Evolutionary conservation across 768 basidiomycete genomes (phyloP).

Genomic region (Phylloporus sp.): DNA sequence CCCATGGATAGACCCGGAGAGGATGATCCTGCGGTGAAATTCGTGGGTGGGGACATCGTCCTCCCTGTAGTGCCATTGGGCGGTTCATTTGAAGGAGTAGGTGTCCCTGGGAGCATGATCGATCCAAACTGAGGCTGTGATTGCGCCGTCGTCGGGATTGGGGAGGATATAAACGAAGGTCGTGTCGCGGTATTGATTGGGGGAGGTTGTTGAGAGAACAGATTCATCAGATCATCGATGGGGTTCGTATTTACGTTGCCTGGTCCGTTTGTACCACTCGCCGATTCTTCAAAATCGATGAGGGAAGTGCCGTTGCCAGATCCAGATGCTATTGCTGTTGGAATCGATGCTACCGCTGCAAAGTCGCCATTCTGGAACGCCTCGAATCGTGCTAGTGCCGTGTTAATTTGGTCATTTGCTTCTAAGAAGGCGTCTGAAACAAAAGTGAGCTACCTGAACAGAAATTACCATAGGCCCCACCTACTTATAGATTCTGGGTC

Average conservation of each 20-base stretch:
- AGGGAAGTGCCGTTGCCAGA: conserved; percentile 43
- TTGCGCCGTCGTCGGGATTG: conserved; percentile 11
- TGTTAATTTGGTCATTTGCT: conserved; percentile 98
- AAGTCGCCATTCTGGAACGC: conserved; percentile 93
- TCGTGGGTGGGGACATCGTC: conserved; percentile 12
- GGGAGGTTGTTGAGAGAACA: conserved; percentile 43
- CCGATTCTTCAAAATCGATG: conserved; percentile 64
- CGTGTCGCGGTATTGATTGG: conserved; percentile 28
- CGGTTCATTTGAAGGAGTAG: conserved; percentile 21
- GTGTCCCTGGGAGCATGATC: conserved; percentile 44
- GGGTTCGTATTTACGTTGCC: conserved; percentile 23
- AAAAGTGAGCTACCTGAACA: not conserved
- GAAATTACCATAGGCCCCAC: conserved; percentile 14
- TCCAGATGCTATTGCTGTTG: conserved; percentile 47
- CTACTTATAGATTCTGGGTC: conserved; percentile 87
- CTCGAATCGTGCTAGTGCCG: conserved; percentile 84
- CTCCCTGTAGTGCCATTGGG: conserved; percentile 9
- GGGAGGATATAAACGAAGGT: conserved; percentile 18
- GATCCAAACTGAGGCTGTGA: conserved; percentile 33
- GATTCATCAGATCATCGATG: conserved; percentile 56
- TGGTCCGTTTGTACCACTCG: conserved; percentile 9
- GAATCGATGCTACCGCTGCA: conserved; percentile 65
- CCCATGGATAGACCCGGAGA: not conserved
- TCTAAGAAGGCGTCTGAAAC: conserved; percentile 83
- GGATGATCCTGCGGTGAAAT: not conserved